Evolutionary conservation across 345 rosid species (phyloP).

Genomic region (Microthlaspi erraticum): DNA sequence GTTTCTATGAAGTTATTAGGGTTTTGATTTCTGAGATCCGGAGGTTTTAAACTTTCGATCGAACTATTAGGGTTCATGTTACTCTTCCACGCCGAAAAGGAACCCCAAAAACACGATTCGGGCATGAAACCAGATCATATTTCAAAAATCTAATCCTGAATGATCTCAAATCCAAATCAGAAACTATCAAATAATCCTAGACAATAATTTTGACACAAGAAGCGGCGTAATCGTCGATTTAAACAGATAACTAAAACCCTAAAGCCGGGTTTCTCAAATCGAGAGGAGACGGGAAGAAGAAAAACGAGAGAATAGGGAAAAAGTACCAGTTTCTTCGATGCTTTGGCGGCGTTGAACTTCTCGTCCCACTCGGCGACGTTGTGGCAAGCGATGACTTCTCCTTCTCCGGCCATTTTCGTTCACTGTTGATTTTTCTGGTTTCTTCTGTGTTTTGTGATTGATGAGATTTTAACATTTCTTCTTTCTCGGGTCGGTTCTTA

Average conservation of each 20-base stretch:
- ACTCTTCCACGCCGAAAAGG: background rate
- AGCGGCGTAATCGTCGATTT: no score
- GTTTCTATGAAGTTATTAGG: background rate
- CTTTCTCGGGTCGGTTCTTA: conserved; percentile 29
- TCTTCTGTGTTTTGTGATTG: conserved; percentile 4
- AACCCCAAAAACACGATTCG: background rate
- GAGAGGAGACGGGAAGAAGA: background rate
- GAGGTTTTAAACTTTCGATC: background rate
- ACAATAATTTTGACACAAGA: background rate
- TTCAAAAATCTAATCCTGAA: conserved; percentile 1
- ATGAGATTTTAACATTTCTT: background rate
- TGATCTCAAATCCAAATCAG: background rate
- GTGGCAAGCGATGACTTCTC: conserved; percentile 66
- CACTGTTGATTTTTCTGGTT: background rate
- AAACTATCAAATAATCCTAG: background rate
- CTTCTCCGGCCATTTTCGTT: conserved; percentile 54
- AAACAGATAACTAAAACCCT: conserved; percentile 4
- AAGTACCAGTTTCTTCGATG: conserved; percentile 58
- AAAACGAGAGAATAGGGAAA: background rate
- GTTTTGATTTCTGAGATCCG: conserved; percentile 13
- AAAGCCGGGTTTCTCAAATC: background rate
- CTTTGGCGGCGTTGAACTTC: conserved; percentile 51
- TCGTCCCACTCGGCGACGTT: conserved; percentile 49
- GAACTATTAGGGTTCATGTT: background rate
- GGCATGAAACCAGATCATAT: background rate